These are phyloP conservation scores for Talaromyces piceae DNA, from an alignment of 2,329 filamentous ascomycete species.

Conservation along the genomic window DNA sequence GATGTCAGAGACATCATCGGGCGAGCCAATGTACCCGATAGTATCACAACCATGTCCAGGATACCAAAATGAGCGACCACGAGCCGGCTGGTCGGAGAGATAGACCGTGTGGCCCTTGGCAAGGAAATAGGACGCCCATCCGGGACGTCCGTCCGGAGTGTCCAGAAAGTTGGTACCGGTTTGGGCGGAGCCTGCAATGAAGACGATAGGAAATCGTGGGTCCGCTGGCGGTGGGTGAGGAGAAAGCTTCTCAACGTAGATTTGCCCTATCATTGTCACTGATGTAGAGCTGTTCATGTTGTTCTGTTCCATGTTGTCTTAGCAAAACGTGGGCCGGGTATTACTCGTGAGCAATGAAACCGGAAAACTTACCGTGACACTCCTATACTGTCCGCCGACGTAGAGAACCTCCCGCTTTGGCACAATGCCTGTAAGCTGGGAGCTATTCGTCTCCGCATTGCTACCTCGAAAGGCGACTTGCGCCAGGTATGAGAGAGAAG, in stretches of 20 bases:
- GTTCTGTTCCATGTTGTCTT: background rate
- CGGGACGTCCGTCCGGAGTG: slow-evolving; percentile 3
- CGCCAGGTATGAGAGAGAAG: background rate
- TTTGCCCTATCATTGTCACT: background rate
- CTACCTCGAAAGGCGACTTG: background rate
- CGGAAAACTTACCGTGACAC: background rate
- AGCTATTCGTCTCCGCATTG: background rate
- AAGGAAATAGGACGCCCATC: slow-evolving; percentile 2
- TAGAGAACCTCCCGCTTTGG: background rate
- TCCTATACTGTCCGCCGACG: background rate
- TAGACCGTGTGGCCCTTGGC: background rate
- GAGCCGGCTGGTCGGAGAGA: background rate
- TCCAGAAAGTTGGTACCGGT: slow-evolving; percentile 2
- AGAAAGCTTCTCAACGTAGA: background rate
- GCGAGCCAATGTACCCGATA: background rate
- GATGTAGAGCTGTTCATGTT: background rate
- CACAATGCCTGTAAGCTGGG: background rate
- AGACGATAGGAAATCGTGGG: background rate
- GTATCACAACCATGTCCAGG: background rate
- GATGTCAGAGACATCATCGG: background rate
- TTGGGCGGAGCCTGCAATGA: slow-evolving; percentile 2
- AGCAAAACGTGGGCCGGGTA: too few relatives aligned
- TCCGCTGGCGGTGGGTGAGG: background rate
- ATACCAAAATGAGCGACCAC: background rate
- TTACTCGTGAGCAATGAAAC: background rate